Evolutionary conservation across 108 stramenopile genomes (phyloP), one percentile per base, ranked within the genome.

Genomic region (Nannochloropsis gaditana): DNA sequence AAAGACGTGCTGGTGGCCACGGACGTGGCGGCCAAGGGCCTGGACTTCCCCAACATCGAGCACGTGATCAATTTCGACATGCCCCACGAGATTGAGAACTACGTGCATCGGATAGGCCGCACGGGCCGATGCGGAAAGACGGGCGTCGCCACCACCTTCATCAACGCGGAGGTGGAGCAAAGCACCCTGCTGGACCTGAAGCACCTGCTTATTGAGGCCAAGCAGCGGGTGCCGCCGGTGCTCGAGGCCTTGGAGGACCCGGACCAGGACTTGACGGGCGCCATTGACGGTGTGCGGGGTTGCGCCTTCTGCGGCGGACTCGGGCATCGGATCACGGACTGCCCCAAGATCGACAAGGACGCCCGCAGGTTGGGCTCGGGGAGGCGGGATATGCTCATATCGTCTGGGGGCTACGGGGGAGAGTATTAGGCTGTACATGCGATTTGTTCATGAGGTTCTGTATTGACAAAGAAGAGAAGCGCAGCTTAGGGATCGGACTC

Each of bases 41-140:
- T 99, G 81, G 99, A 99, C 87, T 98, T 99, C 87, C 93, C 96
- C 2, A 94, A 97, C 87, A 97, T 99, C 87, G 94, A 97, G 90
- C 97, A 98, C 87, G 99, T 99, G 3, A 97, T 99, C 85, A 99
- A 99, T 85, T 99, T 97, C 87, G 98, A 99, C 92, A 99, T 99
- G 99, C 99, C 99, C n/a, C 89, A 89, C 79, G 98, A 99, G 90
- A 98, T 99, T 85, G 99, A 99, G 92, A 98, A 98, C 85, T 93
- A 94, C 87, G 93, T 93, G 42, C 93, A 93, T 87, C 90, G 93
- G 43, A 99, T 99, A 84, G 99, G 98, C n/a, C 96, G 99, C 31
- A 99, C 99, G 10, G 99, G 99, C 3, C 97, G 99, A 11, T 94
- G 96, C 85, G 99, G 99, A 3, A 97, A 97, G 87, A 99, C 98